Percentiles rank a stretch among this genome's conserved stretches.
Evolutionary conservation across 2,329 filamentous ascomycete species (phyloP).

Genomic region (Talaromyces verruculosus): DNA sequence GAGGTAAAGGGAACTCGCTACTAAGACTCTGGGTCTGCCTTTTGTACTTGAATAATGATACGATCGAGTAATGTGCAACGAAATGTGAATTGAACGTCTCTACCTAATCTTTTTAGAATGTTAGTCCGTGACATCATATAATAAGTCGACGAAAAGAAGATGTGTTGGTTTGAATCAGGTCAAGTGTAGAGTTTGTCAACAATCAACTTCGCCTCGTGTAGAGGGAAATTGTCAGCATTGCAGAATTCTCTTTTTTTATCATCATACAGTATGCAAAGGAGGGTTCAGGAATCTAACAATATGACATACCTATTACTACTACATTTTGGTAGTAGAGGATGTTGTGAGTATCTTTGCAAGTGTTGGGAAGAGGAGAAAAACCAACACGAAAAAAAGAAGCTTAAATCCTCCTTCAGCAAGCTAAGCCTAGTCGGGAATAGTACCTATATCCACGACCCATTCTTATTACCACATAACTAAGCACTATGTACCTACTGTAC

Average conservation of each 20-base stretch:
- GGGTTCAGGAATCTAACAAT: conserved; percentile 20
- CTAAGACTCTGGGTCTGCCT: not conserved
- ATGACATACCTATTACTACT: conserved; percentile 15
- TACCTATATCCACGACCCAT: not conserved
- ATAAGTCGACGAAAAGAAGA: not conserved
- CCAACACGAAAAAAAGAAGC: not conserved
- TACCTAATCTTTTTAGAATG: not conserved
- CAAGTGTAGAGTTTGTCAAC: conserved; percentile 50
- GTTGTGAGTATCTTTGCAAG: not conserved
- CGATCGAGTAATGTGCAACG: not conserved
- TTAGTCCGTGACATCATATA: not conserved
- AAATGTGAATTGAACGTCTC: not conserved
- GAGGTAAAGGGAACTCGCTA: conserved; percentile 38
- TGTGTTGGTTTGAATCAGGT: conserved; percentile 34
- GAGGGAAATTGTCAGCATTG: conserved; percentile 47
- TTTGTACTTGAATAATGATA: not conserved
- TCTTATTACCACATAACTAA: not conserved
- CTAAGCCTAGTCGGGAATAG: not conserved
- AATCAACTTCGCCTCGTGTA: conserved; percentile 41
- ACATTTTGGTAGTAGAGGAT: not conserved
- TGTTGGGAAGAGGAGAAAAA: not conserved
- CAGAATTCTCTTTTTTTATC: conserved; percentile 47
- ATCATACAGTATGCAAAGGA: conserved; percentile 31
- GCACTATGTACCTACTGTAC: not conserved
- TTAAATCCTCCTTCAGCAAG: not conserved